These are phyloP conservation scores for Phytophthora sp. DNA, from an alignment of 352 stramenopile genomes.

Conservation along the genomic window DNA sequence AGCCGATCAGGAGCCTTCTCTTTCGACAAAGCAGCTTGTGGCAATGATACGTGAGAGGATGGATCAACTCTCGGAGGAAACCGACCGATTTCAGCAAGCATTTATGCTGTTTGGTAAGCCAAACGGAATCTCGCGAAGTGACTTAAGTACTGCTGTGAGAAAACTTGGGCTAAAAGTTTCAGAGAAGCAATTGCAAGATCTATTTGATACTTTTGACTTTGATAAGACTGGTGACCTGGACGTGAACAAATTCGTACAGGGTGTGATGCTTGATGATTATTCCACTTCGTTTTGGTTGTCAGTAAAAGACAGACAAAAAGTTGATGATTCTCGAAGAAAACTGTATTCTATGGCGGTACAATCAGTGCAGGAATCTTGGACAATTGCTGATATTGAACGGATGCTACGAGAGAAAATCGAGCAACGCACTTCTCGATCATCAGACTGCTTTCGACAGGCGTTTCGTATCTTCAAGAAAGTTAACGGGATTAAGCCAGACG, in stretches of 20 bases:
- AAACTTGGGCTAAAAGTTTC: conserved; percentile 65
- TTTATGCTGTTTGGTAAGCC: conserved; percentile 77
- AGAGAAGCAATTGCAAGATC: conserved; percentile 51
- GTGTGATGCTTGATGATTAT: conserved; percentile 74
- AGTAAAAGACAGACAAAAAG: conserved; percentile 56
- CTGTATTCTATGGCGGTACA: conserved; percentile 73
- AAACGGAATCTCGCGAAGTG: conserved; percentile 53
- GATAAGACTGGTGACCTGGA: conserved; percentile 80
- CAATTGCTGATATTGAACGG: conserved; percentile 76
- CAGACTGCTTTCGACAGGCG: conserved; percentile 80
- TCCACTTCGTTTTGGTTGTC: conserved; percentile 63
- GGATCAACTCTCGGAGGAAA: conserved; percentile 71
- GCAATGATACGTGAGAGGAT: conserved; percentile 62
- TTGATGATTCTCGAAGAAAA: conserved; percentile 53
- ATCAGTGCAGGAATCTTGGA: conserved; percentile 75
- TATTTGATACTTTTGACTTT: conserved; percentile 81
- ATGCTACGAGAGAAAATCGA: conserved; percentile 88
- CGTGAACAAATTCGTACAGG: conserved; percentile 84
- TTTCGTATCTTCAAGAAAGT: conserved; percentile 88
- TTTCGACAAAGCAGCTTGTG: conserved; percentile 69
- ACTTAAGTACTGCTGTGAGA: conserved; percentile 61
- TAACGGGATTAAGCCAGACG: conserved; percentile 74
- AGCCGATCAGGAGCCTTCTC: conserved; percentile 39
- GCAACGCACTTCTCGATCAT: conserved; percentile 76
- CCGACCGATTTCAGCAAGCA: conserved; percentile 76